Conservation (phyloP, 768 basidiomycete genomes). For the Rhizopogon vulgaris region DNA sequence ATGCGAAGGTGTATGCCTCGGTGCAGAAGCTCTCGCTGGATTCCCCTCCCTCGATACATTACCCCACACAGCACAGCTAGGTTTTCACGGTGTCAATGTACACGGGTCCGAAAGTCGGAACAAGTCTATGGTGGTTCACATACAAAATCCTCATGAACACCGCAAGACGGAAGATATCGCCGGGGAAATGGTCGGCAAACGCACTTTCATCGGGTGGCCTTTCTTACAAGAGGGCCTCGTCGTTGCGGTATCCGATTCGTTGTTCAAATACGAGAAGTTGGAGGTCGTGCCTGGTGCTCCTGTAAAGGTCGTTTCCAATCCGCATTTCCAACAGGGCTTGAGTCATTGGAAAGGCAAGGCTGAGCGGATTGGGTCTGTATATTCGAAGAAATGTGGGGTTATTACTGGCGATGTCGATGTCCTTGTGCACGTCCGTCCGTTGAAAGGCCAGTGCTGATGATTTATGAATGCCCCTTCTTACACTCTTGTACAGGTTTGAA, state of each 20-base stretch:
- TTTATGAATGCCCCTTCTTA: not conserved
- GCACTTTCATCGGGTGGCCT: slow-evolving; percentile 85
- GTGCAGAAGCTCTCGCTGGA: slow-evolving; percentile 82
- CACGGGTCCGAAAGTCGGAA: slow-evolving; percentile 88
- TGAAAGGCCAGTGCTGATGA: slow-evolving; percentile 61
- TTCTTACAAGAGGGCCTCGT: slow-evolving; percentile 92
- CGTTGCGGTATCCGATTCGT: slow-evolving; percentile 76
- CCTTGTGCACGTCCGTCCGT: slow-evolving; percentile 79
- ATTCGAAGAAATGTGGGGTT: slow-evolving; percentile 87
- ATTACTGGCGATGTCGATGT: slow-evolving; percentile 78
- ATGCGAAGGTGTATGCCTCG: slow-evolving; percentile 82
- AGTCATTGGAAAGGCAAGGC: slow-evolving; percentile 75
- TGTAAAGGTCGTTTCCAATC: slow-evolving; percentile 58
- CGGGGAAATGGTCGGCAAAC: slow-evolving; percentile 63
- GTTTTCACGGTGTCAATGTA: slow-evolving; percentile 86
- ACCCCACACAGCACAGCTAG: slow-evolving; percentile 69
- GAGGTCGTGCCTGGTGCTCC: slow-evolving; percentile 43
- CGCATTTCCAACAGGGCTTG: slow-evolving; percentile 65
- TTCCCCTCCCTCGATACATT: slow-evolving; percentile 95
- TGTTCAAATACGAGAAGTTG: slow-evolving; percentile 82
- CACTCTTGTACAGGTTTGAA: slow-evolving; percentile 60
- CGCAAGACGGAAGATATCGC: slow-evolving; percentile 71
- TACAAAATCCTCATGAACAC: slow-evolving; percentile 68
- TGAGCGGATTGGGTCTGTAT: slow-evolving; percentile 73
- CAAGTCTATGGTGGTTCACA: slow-evolving; percentile 88